phyloP scores from a whole-genome alignment of 176 grass and related monocot species.

The Aegilops umbellulata region DNA sequence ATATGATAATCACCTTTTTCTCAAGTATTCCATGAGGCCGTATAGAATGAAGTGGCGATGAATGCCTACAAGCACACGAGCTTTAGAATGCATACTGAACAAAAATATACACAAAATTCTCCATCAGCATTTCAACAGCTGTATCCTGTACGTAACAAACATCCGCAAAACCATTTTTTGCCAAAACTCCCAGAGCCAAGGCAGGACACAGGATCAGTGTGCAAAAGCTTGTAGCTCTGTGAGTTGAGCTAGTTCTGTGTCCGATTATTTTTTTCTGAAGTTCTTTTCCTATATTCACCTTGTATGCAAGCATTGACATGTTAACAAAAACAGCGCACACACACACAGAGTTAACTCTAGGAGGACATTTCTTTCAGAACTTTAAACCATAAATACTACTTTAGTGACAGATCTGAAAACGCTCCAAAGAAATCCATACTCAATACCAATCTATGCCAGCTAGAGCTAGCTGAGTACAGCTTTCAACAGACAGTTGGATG shows the following conservation, averaged over 20 bases:
- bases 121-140: neutral
- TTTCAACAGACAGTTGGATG: neutral
- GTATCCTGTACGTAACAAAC: neutral
- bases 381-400: neutral
- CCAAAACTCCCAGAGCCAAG: too few relatives aligned
- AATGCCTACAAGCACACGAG: conserved; percentile 45
- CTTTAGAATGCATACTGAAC: neutral
- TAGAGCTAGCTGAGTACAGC: neutral
- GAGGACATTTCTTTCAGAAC: neutral
- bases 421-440: neutral
- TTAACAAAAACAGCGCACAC: neutral
- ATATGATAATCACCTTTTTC: conserved; percentile 51
- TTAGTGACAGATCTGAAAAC: neutral
- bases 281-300: neutral
- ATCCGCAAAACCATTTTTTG: neutral
- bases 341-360: neutral
- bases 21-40: conserved; percentile 82
- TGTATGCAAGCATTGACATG: neutral
- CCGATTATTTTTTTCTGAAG: neutral
- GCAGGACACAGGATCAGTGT: neutral
- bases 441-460: neutral
- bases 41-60: conserved; percentile 95
- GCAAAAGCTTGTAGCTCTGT: neutral
- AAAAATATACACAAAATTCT: neutral
- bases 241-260: neutral